Conservation (phyloP, 768 basidiomycete genomes). For the Trametes punicea region DNA sequence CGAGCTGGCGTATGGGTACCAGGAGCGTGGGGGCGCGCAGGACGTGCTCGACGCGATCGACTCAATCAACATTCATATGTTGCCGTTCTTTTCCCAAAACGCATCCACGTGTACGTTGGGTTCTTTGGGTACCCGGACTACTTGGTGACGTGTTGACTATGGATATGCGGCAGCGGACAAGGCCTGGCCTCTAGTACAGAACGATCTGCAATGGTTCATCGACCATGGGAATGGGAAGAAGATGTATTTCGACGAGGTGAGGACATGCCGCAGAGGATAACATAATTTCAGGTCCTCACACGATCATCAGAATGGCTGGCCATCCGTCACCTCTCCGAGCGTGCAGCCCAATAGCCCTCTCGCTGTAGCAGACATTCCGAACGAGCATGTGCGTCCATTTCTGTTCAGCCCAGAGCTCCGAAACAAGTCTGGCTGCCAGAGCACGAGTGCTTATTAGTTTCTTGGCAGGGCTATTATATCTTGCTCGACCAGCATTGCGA, state of each 20-base stretch:
- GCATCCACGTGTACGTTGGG: slow-evolving; percentile 50
- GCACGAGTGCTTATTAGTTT: not conserved
- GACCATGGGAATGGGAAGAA: slow-evolving; percentile 65
- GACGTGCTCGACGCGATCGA: slow-evolving; percentile 28
- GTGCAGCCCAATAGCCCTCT: slow-evolving; percentile 63
- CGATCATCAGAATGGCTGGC: slow-evolving; percentile 67
- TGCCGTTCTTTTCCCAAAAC: slow-evolving; percentile 29
- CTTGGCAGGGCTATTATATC: slow-evolving; percentile 52
- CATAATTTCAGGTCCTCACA: not conserved
- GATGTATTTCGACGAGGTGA: slow-evolving; percentile 68
- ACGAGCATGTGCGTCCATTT: slow-evolving; percentile 49
- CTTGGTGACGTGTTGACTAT: slow-evolving; percentile 3
- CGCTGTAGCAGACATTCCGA: slow-evolving; percentile 60
- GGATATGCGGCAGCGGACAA: slow-evolving; percentile 39
- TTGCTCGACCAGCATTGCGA: slow-evolving; percentile 63
- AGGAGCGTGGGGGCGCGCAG: slow-evolving; percentile 27
- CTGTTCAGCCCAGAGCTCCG: not conserved
- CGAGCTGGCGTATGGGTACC: slow-evolving; percentile 28
- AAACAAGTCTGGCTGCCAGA: not conserved
- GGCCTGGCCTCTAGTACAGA: slow-evolving; percentile 58
- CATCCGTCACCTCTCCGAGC: slow-evolving; percentile 55
- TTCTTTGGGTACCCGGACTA: no score
- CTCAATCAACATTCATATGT: slow-evolving; percentile 27
- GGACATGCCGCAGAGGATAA: slow-evolving; percentile 4
- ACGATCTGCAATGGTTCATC: slow-evolving; percentile 68